A percentile compares a stretch with the other conserved stretches of the same genome.
Evolutionary conservation across 441 rosid species (phyloP).

Genomic region (Arabidopsis hybrid): DNA sequence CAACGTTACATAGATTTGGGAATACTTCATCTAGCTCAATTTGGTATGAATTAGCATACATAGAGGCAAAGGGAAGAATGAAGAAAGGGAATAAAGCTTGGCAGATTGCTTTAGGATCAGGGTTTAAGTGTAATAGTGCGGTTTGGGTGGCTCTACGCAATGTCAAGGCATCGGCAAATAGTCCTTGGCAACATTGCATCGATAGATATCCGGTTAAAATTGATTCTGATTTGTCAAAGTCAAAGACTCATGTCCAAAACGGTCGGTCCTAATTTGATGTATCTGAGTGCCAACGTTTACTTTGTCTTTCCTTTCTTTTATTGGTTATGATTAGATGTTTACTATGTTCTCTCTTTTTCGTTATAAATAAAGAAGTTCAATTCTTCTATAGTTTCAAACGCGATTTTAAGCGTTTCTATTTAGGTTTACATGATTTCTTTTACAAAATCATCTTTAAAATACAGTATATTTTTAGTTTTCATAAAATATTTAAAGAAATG

Average conservation of each 20-base stretch:
- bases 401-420: background rate
- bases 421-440: background rate
- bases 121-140: slow-evolving; percentile 92
- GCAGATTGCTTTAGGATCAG: slow-evolving; percentile 94
- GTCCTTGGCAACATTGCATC: slow-evolving; percentile 87
- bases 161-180: slow-evolving; percentile 63
- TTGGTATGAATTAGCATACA: slow-evolving; percentile 88
- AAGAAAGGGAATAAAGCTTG: slow-evolving; percentile 75
- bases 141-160: slow-evolving; percentile 77
- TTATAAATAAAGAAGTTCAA: slow-evolving; percentile 41
- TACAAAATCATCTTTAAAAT: background rate
- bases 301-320: background rate
- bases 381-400: slow-evolving; percentile 7
- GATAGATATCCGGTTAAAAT: slow-evolving; percentile 67
- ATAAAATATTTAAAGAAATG: background rate
- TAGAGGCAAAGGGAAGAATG: slow-evolving; percentile 84
- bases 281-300: background rate
- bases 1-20: slow-evolving; percentile 88
- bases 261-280: slow-evolving; percentile 33
- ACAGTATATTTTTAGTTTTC: too few relatives aligned
- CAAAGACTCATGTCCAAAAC: slow-evolving; percentile 33
- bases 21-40: slow-evolving; percentile 92
- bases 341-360: slow-evolving; percentile 24
- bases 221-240: slow-evolving; percentile 26
- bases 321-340: slow-evolving; percentile 24